Evolutionary conservation across 2,329 filamentous ascomycete genomes (phyloP).

Genomic region (Gliomastix tumulicola): DNA sequence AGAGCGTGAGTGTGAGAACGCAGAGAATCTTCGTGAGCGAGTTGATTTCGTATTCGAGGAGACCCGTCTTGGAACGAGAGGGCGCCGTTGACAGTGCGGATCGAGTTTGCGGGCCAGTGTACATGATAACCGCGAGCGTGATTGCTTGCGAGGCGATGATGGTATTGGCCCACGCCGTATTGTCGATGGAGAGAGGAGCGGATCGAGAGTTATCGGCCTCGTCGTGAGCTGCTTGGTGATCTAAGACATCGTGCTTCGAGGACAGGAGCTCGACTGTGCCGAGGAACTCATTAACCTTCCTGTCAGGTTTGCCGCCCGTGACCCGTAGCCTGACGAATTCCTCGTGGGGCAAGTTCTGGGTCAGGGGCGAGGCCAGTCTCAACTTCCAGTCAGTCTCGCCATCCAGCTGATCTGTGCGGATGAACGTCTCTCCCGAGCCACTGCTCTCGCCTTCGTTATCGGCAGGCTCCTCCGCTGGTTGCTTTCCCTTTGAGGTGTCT

Average conservation of each 20-base stretch:
- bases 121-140: slow-evolving; percentile 84
- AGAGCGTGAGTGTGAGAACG: slow-evolving; percentile 76
- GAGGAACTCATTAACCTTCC: slow-evolving; percentile 88
- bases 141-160: slow-evolving; percentile 89
- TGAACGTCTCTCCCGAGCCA: slow-evolving; percentile 78
- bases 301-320: slow-evolving; percentile 84
- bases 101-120: slow-evolving; percentile 89
- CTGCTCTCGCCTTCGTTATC: slow-evolving; percentile 23
- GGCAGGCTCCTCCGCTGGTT: slow-evolving; percentile 16
- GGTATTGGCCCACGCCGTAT: slow-evolving; percentile 98
- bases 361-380: slow-evolving; percentile 76
- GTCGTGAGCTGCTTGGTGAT: slow-evolving; percentile 19
- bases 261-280: slow-evolving; percentile 77
- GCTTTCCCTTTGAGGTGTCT: slow-evolving; percentile 26
- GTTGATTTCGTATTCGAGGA: slow-evolving; percentile 95
- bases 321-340: slow-evolving; percentile 67
- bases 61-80: slow-evolving; percentile 86
- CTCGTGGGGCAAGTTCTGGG: slow-evolving; percentile 66
- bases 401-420: slow-evolving; percentile 93
- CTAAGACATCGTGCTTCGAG: slow-evolving; percentile 41
- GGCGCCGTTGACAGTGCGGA: slow-evolving; percentile 89
- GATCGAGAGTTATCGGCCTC: slow-evolving; percentile 40
- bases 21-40: slow-evolving; percentile 94
- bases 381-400: slow-evolving; percentile 99
- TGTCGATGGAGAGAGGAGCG: slow-evolving; percentile 81